Base-by-base conservation (phyloP, 1,284 basidiomycete genomes). In the Uromyces viciae-fabae region DNA sequence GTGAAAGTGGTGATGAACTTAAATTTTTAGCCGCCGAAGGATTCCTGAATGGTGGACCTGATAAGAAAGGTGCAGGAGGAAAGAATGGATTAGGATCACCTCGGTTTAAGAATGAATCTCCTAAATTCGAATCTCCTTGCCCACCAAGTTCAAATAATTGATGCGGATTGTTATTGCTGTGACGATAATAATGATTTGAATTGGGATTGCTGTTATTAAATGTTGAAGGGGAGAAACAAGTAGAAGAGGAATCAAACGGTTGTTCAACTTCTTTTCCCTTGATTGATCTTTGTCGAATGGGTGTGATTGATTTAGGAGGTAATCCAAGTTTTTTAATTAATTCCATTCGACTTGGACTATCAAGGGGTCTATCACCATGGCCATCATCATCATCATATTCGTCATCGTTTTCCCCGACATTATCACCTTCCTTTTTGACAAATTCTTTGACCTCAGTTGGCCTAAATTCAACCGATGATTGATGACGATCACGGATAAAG, bases 251-350 rank as follows among this genome's bases (percentile, higher is more conserved):
- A 43, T 46, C 17, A 25, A 25, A 64, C 17, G 52, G 28, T 42
- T 69, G 66, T 28, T 72, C 77, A 17, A 80, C 77, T 40, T 80
- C 77, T 42, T 80, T 80, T 17, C 77, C 77, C 54, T 80, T 80
- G n/a, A 80, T 46, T 0, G 43, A 52, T 73, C 73, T 52, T 33
- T 80, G 72, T n/a, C 77, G 19, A 19, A 64, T 38, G 8, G 69
- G 66, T 3, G 54, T 62, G 15, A 43, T 43, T 46, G 68, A 58
- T 49, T 40, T 31, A 33, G 15, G 17, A 0, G 71, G 71, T 52
- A 80, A 73, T 62, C 77, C 77, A 3, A 80, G 46, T 71, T 69
- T 60, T 43, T 73, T 43, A 40, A 80, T 64, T 69, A 80, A 60
- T 36, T 72, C 42, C 11, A 49, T 25, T 31, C 54, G 73, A 17